phyloP scores from a whole-genome alignment of 495 filamentous ascomycete species.

The Terfezia boudieri region DNA sequence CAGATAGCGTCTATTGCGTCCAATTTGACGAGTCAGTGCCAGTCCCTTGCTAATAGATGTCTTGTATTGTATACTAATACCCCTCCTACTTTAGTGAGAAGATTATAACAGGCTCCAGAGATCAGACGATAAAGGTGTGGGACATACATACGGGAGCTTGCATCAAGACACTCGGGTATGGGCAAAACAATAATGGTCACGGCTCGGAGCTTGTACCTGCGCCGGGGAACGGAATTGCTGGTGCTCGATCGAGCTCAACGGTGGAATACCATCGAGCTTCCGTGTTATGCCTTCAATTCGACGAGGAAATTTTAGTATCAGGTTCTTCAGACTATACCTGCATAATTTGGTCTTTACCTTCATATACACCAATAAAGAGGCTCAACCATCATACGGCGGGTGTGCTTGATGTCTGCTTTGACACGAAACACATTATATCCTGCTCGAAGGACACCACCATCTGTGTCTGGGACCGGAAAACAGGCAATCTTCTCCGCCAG shows the following conservation, averaged over 20 bases:
- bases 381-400: constrained; percentile 59
- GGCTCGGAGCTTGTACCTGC: constrained; percentile 4
- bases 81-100: constrained; percentile 40
- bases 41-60: neutral
- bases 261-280: constrained; percentile 53
- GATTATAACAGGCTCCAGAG: constrained; percentile 88
- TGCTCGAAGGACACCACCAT: constrained; percentile 88
- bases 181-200: constrained; percentile 17
- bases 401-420: constrained; percentile 80
- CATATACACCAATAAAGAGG: constrained; percentile 55
- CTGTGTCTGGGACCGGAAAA: constrained; percentile 76
- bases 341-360: constrained; percentile 71
- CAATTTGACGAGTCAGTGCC: constrained; percentile 79
- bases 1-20: constrained; percentile 87
- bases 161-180: constrained; percentile 46
- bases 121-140: constrained; percentile 89
- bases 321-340: constrained; percentile 81
- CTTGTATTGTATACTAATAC: neutral
- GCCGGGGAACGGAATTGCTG: constrained; percentile 13
- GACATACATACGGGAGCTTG: constrained; percentile 71
- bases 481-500: constrained; percentile 46
- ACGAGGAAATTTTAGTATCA: constrained; percentile 76
- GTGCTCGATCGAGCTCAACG: constrained; percentile 6
- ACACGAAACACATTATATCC: constrained; percentile 76
- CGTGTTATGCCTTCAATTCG: constrained; percentile 85